These are phyloP conservation scores for Noccaea bulbosa DNA, from an alignment of 345 rosid species.

Conservation along the genomic window DNA sequence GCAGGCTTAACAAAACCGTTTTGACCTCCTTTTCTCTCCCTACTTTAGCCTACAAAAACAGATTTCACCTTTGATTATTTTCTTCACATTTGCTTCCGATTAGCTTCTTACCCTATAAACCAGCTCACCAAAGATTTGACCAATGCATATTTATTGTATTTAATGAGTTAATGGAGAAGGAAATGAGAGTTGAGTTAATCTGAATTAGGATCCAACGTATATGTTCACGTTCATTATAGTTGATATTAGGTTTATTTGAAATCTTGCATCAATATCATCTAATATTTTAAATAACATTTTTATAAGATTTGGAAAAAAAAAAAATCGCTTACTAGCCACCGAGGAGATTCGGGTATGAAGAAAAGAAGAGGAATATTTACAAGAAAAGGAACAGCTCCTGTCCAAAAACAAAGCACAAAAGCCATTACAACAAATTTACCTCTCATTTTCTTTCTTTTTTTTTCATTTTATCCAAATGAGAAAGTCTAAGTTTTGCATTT, in stretches of 20 bases:
- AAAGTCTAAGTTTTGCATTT: not conserved
- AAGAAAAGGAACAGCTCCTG: constrained; percentile 36
- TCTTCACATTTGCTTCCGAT: too few species aligned
- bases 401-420: not conserved
- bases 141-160: not conserved
- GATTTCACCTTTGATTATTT: not conserved
- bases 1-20: constrained; percentile 27
- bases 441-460: too few species aligned
- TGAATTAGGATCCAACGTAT: too few species aligned
- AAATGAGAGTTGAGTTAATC: too few species aligned
- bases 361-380: constrained; percentile 39
- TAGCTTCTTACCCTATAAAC: too few species aligned
- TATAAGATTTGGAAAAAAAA: too few species aligned
- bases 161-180: too few species aligned
- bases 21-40: constrained; percentile 38
- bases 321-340: constrained; percentile 38
- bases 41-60: constrained; percentile 36
- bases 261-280: too few species aligned
- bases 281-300: too few species aligned
- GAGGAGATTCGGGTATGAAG: constrained; percentile 38
- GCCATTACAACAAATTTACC: not conserved
- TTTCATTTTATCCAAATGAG: constrained; percentile 3
- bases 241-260: too few species aligned
- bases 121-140: not conserved
- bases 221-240: too few species aligned